Conservation (phyloP, 345 rosid species). For the Salix purpurea region DNA sequence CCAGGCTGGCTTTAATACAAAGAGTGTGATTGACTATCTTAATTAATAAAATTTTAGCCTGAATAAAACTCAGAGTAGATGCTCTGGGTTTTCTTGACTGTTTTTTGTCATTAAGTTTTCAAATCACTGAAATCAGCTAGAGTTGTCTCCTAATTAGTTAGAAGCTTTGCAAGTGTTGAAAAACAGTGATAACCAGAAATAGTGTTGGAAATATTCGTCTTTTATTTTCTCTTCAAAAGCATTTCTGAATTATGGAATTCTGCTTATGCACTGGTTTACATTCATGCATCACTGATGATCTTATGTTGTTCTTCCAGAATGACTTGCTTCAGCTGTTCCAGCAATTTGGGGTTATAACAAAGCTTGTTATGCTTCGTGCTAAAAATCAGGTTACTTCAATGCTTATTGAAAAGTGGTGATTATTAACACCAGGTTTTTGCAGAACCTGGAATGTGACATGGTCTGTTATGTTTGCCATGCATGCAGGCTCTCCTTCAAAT, state of each 20-base stretch:
- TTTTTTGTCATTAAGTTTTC: background rate
- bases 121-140: background rate
- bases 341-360: slow-evolving; percentile 95
- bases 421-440: slow-evolving; percentile 1
- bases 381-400: slow-evolving; percentile 75
- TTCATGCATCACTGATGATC: slow-evolving; percentile 7
- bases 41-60: background rate
- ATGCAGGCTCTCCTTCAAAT: slow-evolving; percentile 92
- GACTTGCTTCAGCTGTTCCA: slow-evolving; percentile 96
- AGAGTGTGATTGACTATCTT: background rate
- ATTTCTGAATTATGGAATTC: background rate
- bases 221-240: background rate
- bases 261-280: background rate
- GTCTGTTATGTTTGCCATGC: slow-evolving; percentile 8
- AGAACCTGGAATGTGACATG: background rate
- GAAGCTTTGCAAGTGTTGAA: background rate
- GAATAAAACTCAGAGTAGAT: background rate
- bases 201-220: background rate
- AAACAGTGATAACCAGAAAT: background rate
- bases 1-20: background rate
- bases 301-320: slow-evolving; percentile 47
- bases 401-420: background rate
- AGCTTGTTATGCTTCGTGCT: slow-evolving; percentile 98
- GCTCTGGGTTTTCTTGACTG: background rate
- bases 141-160: background rate